Conservation (phyloP, 2,329 filamentous ascomycete species). For the Aspergillus ibericus region DNA sequence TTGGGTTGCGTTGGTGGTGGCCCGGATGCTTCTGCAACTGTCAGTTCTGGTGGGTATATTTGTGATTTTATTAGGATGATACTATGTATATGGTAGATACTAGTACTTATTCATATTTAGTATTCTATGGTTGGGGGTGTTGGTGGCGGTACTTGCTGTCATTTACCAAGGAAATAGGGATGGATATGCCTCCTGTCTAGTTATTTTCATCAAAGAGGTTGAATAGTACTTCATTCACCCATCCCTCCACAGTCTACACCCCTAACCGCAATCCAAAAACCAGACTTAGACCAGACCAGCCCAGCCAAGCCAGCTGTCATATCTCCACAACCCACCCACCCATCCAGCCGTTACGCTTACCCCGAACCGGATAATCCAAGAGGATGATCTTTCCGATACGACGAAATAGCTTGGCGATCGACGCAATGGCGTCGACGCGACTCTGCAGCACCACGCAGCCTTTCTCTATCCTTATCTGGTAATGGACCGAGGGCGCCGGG, state of each 20-base stretch:
- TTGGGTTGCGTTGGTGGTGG: neutral
- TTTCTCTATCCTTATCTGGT: neutral
- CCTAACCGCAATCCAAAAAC: neutral
- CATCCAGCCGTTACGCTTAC: neutral
- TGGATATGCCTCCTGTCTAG: no score
- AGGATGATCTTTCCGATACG: neutral
- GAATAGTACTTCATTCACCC: no score
- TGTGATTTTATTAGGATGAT: neutral
- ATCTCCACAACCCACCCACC: neutral
- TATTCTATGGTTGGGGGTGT: no score
- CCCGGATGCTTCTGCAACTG: neutral
- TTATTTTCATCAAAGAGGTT: no score
- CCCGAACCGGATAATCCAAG: neutral
- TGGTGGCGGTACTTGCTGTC: no score
- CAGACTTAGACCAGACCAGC: no score
- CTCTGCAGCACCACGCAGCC: no score
- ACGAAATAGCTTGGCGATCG: neutral
- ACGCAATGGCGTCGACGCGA: neutral
- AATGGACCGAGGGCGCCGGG: neutral
- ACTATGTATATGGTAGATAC: no score
- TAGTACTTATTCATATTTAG: no score
- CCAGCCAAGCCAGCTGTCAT: neutral
- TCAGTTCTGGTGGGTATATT: neutral
- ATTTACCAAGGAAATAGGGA: no score
- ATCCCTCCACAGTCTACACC: neutral